Base-by-base conservation (phyloP, 2,329 filamentous ascomycete species). In the Cadophora sp. region DNA sequence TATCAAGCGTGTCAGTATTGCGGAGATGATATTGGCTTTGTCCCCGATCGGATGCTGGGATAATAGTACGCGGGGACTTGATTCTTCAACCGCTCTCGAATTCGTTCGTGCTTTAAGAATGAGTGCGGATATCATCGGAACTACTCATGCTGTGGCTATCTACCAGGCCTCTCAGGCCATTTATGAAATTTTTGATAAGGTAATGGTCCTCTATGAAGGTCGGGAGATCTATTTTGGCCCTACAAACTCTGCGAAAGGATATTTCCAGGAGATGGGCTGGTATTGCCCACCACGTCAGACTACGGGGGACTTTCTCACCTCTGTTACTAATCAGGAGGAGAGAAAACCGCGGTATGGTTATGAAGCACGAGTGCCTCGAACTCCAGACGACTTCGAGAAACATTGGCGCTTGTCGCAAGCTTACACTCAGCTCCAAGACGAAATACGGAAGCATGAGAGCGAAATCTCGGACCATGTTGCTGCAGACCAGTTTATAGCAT, bases 1-100 rank as follows among this genome's bases (percentile, higher is more conserved):
- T n/a, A n/a, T n/a, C n/a, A n/a, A n/a, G n/a, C 89, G 93, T 77
- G 92, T 96, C 9, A 92, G 89, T 51, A 93, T 96, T 68, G 91
- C 91, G 0, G 92, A 96, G 78, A 92, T 92, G 72, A 86, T 87
- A 0, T 85, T 86, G 12, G 82, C 81, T 1, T 79, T 83, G 16
- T 87, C 88, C 0, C 88, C 85, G 46, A 75, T 78, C 58, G 72
- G 72, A 14, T 58, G 71, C 26, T 77, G 75, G 75, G 75, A 77
- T 51, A 78, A 78, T n/a, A 69, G 72, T 7, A 94, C 92, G 0
- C 84, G 87, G 65, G 92, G 92, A 11, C 83, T 95, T 0, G 92
- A 94, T 78, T 89, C 90, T 0, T 89, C 89, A 8, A 93, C 90
- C 0, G 91, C 92, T 0, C 79, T 93, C 40, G 90, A 92, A 74